phyloP scores from a whole-genome alignment of 305 asterid genomes.

The Solanum aculeatissimum region DNA sequence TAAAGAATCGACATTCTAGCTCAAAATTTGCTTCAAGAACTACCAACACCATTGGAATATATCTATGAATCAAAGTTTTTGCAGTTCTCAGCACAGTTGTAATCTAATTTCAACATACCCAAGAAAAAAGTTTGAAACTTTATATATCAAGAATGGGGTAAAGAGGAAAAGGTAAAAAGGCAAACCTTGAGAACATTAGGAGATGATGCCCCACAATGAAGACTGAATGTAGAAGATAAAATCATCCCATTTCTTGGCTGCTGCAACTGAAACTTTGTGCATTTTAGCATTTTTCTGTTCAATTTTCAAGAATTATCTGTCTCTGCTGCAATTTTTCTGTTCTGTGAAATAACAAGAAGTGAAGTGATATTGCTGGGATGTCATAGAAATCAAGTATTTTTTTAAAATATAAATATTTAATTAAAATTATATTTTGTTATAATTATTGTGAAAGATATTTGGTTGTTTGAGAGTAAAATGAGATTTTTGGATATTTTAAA shows the following conservation, averaged over 20 bases:
- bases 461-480: no score
- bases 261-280: slow-evolving; percentile 17
- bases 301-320: neutral
- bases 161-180: neutral
- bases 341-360: neutral
- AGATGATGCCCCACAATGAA: slow-evolving; percentile 4
- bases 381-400: no score
- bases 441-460: no score
- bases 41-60: neutral
- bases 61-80: neutral
- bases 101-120: neutral
- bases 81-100: neutral
- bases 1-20: neutral
- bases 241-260: slow-evolving; percentile 22
- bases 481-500: no score
- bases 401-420: no score
- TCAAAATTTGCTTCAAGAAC: neutral
- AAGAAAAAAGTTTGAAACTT: neutral
- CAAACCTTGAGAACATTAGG: slow-evolving; percentile 26
- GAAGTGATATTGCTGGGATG: neutral
- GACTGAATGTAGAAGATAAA: slow-evolving; percentile 16
- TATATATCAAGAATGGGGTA: neutral
- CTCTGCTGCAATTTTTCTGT: neutral
- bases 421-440: no score
- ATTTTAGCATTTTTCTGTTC: neutral